Evolutionary conservation across 139 green algal genomes (phyloP), one percentile per base, ranked within the genome.

Genomic region (Chlamydomonas urium): DNA sequence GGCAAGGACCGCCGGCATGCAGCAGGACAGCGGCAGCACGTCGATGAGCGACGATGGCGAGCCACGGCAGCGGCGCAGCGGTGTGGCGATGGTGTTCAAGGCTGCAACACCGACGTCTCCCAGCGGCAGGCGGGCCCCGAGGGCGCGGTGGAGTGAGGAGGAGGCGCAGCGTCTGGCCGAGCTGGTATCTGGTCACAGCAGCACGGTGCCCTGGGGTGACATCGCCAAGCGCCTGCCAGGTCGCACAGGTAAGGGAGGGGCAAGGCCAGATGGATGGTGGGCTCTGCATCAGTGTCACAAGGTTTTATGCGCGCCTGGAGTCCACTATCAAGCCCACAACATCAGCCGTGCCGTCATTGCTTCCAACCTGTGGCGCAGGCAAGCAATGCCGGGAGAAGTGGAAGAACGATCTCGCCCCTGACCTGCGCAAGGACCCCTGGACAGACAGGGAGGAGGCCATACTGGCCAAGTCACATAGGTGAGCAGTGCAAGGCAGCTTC

Each of bases 321-420:
- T 50, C 42, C 8, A 50, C 14, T 50, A 50, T 50, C 42, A 50
- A 24, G 42, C 42, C 42, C 14, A 24, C 8, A 24, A 50, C 42
- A 14, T 50, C 8, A 24, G 42, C 42, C 8, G 10, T 14, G 42
- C 14, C 42, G 14, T 14, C 8, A 50, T 50, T 50, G 8, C 42
- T 8, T 24, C 42, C 42, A 50, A 50, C 42, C 8, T 14, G 79
- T 31, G 79, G 89, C 57, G 92, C 83, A 23, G 89, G 89, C 74
- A 94, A 94, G 79, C 90, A 91, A 71, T 94, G 89, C 83, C 72
- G 89, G 14, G 83, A 94, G 66, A 85, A 90, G 31, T 94, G 87
- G 80, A 85, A 89, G 63, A 93, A 93, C 75, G 84, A 93, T 71
- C 59, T 81, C 38, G 72, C 84, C 32, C 82, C 87, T 33, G 75